phyloP scores from a whole-genome alignment of 345 rosid genomes.

The Brassica carinata region DNA sequence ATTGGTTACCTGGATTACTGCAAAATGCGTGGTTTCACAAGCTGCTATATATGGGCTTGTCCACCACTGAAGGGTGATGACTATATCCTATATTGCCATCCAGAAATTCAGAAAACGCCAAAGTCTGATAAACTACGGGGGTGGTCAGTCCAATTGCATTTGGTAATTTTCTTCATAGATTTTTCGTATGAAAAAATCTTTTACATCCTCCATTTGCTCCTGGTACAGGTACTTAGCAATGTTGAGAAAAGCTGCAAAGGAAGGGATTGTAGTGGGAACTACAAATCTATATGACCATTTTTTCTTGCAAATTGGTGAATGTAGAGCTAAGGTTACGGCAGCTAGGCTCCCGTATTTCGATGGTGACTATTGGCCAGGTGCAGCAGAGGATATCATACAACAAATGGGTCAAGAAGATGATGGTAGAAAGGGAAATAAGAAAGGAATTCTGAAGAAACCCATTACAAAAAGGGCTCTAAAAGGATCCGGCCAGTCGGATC shows the following conservation, averaged over 20 bases:
- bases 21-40: constrained; percentile 95
- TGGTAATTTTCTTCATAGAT: not conserved
- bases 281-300: constrained; percentile 91
- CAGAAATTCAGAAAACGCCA: constrained; percentile 99
- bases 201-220: constrained; percentile 29
- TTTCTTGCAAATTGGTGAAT: constrained; percentile 81
- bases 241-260: constrained; percentile 86
- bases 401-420: constrained; percentile 95
- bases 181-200: not conserved
- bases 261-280: constrained; percentile 78
- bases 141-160: constrained; percentile 66
- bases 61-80: constrained; percentile 99
- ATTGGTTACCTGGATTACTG: constrained; percentile 98
- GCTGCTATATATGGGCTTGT: constrained; percentile 99
- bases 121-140: constrained; percentile 98
- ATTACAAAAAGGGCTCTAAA: constrained; percentile 95
- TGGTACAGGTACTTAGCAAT: constrained; percentile 81
- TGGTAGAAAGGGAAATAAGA: constrained; percentile 87
- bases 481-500: constrained; percentile 96
- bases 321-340: constrained; percentile 93
- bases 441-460: constrained; percentile 78
- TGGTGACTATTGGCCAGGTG: constrained; percentile 99
- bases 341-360: constrained; percentile 98
- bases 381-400: constrained; percentile 91
- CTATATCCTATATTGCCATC: constrained; percentile 96